Base-by-base conservation (phyloP, 2,329 filamentous ascomycete species). In the Tympanopsis confertula region DNA sequence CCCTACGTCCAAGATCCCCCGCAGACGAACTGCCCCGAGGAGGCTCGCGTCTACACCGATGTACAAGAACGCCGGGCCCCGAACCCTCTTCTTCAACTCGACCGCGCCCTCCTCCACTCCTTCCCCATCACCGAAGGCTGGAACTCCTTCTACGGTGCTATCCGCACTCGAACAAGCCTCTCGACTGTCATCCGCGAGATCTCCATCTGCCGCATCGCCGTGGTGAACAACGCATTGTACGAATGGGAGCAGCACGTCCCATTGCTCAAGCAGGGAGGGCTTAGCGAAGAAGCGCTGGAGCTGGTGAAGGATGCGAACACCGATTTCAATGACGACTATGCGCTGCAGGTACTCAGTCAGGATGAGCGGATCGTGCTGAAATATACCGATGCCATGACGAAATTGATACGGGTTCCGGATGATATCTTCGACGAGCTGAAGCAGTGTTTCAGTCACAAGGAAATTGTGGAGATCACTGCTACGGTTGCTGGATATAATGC, bases 101-200 rank as follows among this genome's bases (percentile, higher is more conserved):
- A 76, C 47, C 62, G 64, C 18, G 60, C 70, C 2, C 57, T 74
- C 5, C 56, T 75, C 3, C 69, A 74, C 47, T 64, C 69, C 3
- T 70, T 68, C 30, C 65, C 68, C 3, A 60, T 75, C 13, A 62
- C 70, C 30, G 68, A 74, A 49, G 71, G 71, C 38, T 76, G 71
- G 68, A 75, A 74, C 50, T 58, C 63, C 15, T 74, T 74, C 46
- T 58, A 75, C 20, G 68, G 68, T 30, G 59, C 70, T 26, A 70
- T 76, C 33, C 66, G 71, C 33, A 71, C 66, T 2, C 54, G 59
- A 40, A 75, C 68, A 4, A 65, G 60, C 12, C 56, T 75, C 3
- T 50, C 66, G 3, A 54, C 59, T 3, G 52, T 60, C 22, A 50
- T 28, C 24, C 10, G 24, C 10, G 24, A 28, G n/a, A 10, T 28